Base-by-base conservation (phyloP, 2,329 filamentous ascomycete species). In the Colletotrichum sublineola region DNA sequence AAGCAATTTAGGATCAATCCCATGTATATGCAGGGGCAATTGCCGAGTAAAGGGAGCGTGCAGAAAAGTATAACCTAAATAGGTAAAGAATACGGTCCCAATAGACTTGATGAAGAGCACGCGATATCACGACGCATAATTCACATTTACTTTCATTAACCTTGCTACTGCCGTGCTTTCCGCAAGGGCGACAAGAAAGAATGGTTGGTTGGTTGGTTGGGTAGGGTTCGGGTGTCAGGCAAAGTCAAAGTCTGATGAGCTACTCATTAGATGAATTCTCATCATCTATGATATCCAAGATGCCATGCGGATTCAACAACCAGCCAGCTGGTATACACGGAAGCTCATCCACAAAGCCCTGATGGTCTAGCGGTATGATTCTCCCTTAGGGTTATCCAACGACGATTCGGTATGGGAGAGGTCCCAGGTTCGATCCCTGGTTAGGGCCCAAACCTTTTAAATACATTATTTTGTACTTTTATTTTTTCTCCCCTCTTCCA, bases 331-430 rank as follows among this genome's bases (percentile, higher is more conserved):
- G 57, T 33, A 18, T 20, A 46, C 6, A 8, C 44, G 44, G 44
- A 38, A 5, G 1, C 2, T 7, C 0, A 20, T 55, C 29, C 67
- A 52, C 1, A 0, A 11, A 15, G 69, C 69, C 69, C 69, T 72
- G 69, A 72, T 72, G 69, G 69, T 72, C 69, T 72, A 72, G 69
- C 69, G 69, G 69, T 72, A 72, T 72, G 69, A 72, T 72, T 72
- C 69, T 72, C 69, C 69, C 69, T 72, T 72, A 72, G 69, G 69
- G 69, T 65, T 36, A 11, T 58, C 48, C 31, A 2, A 0, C 24
- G 46, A 20, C 9, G 14, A 14, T 46, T 29, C 8, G 0, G 5
- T 3, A 4, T 72, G 65, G 69, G 69, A 72, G 69, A 72, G 69
- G 69, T 68, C 69, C 69, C 69, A 72, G 69, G 69, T 72, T 72